Evolutionary conservation across 257 asterid genomes (phyloP).

Genomic region (Ballota nigra): DNA sequence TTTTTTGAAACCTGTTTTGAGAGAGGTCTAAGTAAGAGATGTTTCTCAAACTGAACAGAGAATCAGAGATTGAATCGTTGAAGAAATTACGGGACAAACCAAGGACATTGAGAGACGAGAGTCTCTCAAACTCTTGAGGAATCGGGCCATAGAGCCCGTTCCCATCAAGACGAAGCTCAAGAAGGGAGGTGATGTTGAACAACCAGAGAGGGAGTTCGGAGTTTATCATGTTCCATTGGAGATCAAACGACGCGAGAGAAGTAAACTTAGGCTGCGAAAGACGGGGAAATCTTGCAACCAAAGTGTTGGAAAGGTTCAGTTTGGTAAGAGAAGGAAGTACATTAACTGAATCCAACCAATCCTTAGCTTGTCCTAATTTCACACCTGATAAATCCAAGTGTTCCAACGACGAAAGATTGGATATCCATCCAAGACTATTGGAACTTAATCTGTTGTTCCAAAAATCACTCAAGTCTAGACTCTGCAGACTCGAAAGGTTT

Average conservation of each 20-base stretch:
- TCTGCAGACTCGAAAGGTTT: neutral
- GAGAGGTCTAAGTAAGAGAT: slow-evolving; percentile 25
- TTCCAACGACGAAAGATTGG: slow-evolving; percentile 11
- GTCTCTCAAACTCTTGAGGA: neutral
- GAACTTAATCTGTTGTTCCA: slow-evolving; percentile 17
- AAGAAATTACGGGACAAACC: slow-evolving; percentile 19
- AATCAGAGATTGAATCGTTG: slow-evolving; percentile 13
- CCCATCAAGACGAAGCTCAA: slow-evolving; percentile 28
- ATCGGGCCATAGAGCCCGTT: slow-evolving; percentile 22
- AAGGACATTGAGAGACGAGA: slow-evolving; percentile 17
- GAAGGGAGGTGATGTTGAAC: slow-evolving; percentile 9
- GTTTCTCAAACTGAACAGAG: slow-evolving; percentile 20
- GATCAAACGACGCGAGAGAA: slow-evolving; percentile 23
- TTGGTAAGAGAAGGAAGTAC: slow-evolving; percentile 13
- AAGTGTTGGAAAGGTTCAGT: slow-evolving; percentile 19
- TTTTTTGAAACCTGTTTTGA: slow-evolving; percentile 6
- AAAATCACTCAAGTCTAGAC: slow-evolving; percentile 25
- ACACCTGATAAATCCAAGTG: slow-evolving; percentile 23
- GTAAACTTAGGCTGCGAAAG: slow-evolving; percentile 9
- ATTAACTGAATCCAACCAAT: slow-evolving; percentile 28
- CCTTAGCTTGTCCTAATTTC: neutral
- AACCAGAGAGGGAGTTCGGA: slow-evolving; percentile 23
- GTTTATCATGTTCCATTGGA: slow-evolving; percentile 23
- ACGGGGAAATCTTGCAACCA: slow-evolving; percentile 14
- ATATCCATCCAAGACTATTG: slow-evolving; percentile 16